Evolutionary conservation across 2,329 filamentous ascomycete species (phyloP).

Genomic region (Penicillium sp.): DNA sequence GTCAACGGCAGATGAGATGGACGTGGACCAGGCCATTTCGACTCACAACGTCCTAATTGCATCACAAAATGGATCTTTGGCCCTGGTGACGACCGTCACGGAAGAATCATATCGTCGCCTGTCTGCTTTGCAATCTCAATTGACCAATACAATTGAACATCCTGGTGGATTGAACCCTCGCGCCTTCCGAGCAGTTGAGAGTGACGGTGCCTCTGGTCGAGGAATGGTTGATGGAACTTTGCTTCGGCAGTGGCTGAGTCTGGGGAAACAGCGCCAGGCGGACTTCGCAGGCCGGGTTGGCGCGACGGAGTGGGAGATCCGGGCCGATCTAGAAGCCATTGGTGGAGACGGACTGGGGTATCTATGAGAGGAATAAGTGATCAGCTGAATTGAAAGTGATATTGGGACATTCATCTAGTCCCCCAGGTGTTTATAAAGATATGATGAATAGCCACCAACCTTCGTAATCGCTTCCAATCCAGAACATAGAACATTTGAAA

Average conservation of each 20-base stretch:
- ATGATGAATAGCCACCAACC: too few species aligned
- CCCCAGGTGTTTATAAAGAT: too few species aligned
- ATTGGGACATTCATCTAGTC: too few species aligned
- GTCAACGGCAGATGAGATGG: slow-evolving; percentile 40
- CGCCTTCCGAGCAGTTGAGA: slow-evolving; percentile 65
- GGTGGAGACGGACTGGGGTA: slow-evolving; percentile 63
- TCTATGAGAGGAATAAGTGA: neutral
- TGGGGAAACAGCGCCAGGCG: slow-evolving; percentile 67
- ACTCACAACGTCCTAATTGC: slow-evolving; percentile 64
- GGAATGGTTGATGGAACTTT: slow-evolving; percentile 78
- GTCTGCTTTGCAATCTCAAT: slow-evolving; percentile 75
- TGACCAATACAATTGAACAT: slow-evolving; percentile 73
- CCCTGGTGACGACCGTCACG: slow-evolving; percentile 72
- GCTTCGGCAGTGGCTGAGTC: slow-evolving; percentile 71
- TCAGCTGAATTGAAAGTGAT: neutral
- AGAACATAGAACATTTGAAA: too few species aligned
- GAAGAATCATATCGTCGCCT: slow-evolving; percentile 84
- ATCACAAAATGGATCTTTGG: slow-evolving; percentile 73
- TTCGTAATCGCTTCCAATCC: too few species aligned
- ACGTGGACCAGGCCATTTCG: slow-evolving; percentile 34
- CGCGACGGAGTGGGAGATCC: slow-evolving; percentile 64
- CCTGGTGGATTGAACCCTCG: slow-evolving; percentile 80
- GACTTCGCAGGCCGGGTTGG: slow-evolving; percentile 77
- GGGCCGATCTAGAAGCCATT: slow-evolving; percentile 67
- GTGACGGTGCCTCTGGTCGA: slow-evolving; percentile 53